Percentiles rank a stretch among this genome's conserved stretches.
Evolutionary conservation across 331 rosid species (phyloP).

Genomic region (Malus hybrid): DNA sequence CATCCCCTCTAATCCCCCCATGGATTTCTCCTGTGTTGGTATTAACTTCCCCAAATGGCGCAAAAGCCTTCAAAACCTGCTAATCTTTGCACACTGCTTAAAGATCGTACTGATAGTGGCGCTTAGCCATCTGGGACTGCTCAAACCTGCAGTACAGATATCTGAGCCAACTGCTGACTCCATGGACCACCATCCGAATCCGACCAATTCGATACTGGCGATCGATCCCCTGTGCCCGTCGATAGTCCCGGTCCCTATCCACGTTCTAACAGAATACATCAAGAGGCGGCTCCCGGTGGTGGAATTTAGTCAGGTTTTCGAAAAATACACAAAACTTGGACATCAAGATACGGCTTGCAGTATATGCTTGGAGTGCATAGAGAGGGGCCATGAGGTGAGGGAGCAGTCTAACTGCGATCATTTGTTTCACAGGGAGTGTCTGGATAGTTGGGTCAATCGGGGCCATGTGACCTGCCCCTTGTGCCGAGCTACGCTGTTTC

Average conservation of each 20-base stretch:
- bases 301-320: not conserved
- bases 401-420: slow-evolving; percentile 18
- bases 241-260: slow-evolving; percentile 15
- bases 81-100: not conserved
- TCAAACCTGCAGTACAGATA: not conserved
- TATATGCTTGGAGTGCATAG: slow-evolving; percentile 22
- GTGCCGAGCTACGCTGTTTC: slow-evolving; percentile 27
- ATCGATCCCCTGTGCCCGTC: not conserved
- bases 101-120: not conserved
- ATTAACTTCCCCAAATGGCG: not conserved
- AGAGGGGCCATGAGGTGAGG: slow-evolving; percentile 20
- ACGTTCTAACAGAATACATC: slow-evolving; percentile 9
- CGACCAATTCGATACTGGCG: not conserved
- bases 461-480: slow-evolving; percentile 24
- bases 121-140: not conserved
- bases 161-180: not conserved
- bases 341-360: not conserved
- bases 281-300: slow-evolving; percentile 18
- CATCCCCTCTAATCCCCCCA: not conserved
- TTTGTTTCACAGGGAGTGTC: slow-evolving; percentile 25
- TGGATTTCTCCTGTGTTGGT: not conserved
- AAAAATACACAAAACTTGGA: not conserved
- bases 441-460: slow-evolving; percentile 26
- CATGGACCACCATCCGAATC: not conserved
- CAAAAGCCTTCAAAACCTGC: not conserved